Evolutionary conservation across 2,329 filamentous ascomycete species (phyloP).

Genomic region (Aspergillus pseudoterreus): DNA sequence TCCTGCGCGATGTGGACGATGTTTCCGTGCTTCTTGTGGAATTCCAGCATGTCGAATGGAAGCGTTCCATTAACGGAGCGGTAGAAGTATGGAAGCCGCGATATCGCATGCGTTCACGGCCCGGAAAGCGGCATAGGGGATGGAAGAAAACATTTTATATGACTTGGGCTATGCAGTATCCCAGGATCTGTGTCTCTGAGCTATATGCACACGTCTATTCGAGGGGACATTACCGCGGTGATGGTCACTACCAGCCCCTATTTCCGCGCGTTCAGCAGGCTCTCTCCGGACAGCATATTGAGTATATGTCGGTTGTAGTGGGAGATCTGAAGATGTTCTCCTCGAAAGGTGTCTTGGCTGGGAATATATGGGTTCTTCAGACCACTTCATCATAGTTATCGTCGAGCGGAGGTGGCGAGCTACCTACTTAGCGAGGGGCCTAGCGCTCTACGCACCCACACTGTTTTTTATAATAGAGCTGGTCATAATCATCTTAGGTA

Average conservation of each 20-base stretch:
- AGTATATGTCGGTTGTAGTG: neutral
- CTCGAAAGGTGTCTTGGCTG: too few relatives aligned
- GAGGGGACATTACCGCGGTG: neutral
- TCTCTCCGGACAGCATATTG: neutral
- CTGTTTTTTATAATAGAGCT: too few relatives aligned
- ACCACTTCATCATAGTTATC: too few relatives aligned
- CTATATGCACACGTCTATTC: neutral
- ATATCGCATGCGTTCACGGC: slow-evolving; percentile 9
- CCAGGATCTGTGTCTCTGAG: neutral
- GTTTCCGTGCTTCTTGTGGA: slow-evolving; percentile 26
- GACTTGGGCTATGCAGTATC: slow-evolving; percentile 5
- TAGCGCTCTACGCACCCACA: too few relatives aligned
- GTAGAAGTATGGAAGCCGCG: slow-evolving; percentile 63
- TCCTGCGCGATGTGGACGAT: slow-evolving; percentile 27
- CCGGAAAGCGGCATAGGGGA: slow-evolving; percentile 21
- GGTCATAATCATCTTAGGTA: too few relatives aligned
- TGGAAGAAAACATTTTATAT: slow-evolving; percentile 24
- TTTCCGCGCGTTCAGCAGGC: neutral
- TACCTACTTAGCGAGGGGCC: too few relatives aligned
- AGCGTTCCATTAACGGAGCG: slow-evolving; percentile 47
- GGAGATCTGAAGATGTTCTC: too few relatives aligned
- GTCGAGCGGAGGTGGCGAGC: too few relatives aligned
- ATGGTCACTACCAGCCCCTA: neutral
- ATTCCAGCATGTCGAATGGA: slow-evolving; percentile 16
- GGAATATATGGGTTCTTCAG: too few relatives aligned